Base-by-base conservation (phyloP, 805 yeast genomes). In the Lipomyces yamanashiensis region DNA sequence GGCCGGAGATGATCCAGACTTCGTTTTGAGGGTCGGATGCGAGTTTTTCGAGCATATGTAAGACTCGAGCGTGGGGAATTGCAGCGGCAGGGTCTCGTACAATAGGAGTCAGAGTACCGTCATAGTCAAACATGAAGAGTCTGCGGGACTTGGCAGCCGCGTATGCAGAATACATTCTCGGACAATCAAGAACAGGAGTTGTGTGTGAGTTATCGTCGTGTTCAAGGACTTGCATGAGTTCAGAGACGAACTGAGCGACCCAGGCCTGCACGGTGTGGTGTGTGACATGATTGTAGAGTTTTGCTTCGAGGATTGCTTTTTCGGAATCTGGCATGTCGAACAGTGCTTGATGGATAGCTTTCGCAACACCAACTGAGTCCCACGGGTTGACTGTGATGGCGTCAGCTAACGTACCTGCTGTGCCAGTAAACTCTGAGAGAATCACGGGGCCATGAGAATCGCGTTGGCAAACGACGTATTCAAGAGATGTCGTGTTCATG, bases 21-120 rank as follows among this genome's bases (percentile, higher is more conserved):
- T 86, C 87, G 77, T 95, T 95, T 64, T 81, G 81, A 7, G 93
- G 91, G 74, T 93, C 98, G 13, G 80, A 79, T 1, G 88, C 80
- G 58, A 95, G 80, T 37, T 80, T 78, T 34, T 82, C 80, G 63
- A 95, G 76, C 12, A 88, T 84, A 8, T 80, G 76, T 59, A 84
- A 80, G 51, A 95, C 79, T 69, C 88, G 82, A 2, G 87, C 86
- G 0, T 96, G 86, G 2, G 99, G 99, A 48, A 95, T 89, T 0
- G 99, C 99, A 0, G 98, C 98, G n/a, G 93, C 91, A 1, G 99
- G 99, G 71, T 95, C 98, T 45, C 86, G 84, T 2, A 95, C 99
- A 73, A 95, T 95, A 13, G 98, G 98, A 0, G 99, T 91, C 70
- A 95, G 80, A 0, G 99, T 95, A 36, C 99, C 99, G 74, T 95